Conservation (phyloP, 495 filamentous ascomycete genomes). For the Mytilinidion resinicola region DNA sequence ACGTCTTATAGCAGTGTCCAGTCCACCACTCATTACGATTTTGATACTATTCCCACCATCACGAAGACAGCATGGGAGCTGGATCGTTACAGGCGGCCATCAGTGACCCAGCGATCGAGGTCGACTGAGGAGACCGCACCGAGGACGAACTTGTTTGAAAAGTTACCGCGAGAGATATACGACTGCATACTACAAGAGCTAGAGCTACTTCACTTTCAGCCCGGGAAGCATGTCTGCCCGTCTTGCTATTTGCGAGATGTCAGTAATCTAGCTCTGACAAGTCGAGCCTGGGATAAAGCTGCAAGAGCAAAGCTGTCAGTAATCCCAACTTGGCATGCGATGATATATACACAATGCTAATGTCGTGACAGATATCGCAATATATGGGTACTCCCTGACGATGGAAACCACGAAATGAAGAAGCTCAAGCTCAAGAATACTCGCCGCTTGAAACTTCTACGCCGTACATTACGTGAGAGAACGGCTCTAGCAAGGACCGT, state of each 20-base stretch:
- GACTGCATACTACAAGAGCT: slow-evolving; percentile 51
- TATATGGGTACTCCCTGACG: slow-evolving; percentile 62
- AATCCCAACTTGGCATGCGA: neutral
- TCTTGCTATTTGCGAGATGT: slow-evolving; percentile 77
- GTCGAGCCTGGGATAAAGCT: slow-evolving; percentile 60
- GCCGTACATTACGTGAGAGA: slow-evolving; percentile 67
- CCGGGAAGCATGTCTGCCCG: slow-evolving; percentile 49
- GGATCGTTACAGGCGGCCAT: slow-evolving; percentile 21
- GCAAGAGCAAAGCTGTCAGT: slow-evolving; percentile 60
- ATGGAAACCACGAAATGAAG: slow-evolving; percentile 56
- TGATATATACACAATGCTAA: slow-evolving; percentile 2
- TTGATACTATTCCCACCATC: slow-evolving; percentile 26
- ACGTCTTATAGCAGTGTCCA: neutral
- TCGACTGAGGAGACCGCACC: neutral
- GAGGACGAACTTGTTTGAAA: slow-evolving; percentile 37
- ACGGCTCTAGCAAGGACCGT: slow-evolving; percentile 66
- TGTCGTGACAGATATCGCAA: slow-evolving; percentile 54
- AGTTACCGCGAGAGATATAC: slow-evolving; percentile 51
- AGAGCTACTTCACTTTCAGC: slow-evolving; percentile 41
- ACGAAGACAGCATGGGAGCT: slow-evolving; percentile 35
- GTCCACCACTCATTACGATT: neutral
- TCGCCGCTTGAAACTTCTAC: slow-evolving; percentile 64
- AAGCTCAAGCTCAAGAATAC: slow-evolving; percentile 61
- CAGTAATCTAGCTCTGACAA: slow-evolving; percentile 58
- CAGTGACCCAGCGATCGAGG: slow-evolving; percentile 6